These are phyloP conservation scores for Cladobotryum protrusum DNA, from an alignment of 2,329 filamentous ascomycete species.

Conservation along the genomic window DNA sequence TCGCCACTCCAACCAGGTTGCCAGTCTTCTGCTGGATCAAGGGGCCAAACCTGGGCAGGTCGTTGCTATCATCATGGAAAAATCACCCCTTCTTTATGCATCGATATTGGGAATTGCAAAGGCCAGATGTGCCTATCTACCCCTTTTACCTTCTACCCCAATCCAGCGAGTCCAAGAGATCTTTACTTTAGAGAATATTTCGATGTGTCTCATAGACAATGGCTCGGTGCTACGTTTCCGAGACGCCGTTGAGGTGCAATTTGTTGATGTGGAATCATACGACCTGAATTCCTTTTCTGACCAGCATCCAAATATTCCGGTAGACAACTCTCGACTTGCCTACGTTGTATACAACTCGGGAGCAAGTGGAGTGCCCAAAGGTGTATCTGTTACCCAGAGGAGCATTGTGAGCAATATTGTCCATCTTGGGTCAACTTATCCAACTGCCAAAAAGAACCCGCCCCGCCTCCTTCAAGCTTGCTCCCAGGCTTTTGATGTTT, in stretches of 20 bases:
- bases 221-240: constrained; percentile 15
- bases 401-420: constrained; percentile 74
- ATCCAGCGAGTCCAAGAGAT: constrained; percentile 54
- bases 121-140: constrained; percentile 71
- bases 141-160: constrained; percentile 68
- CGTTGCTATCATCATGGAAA: constrained; percentile 72
- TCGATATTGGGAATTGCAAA: constrained; percentile 71
- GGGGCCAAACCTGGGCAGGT: constrained; percentile 48
- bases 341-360: constrained; percentile 83
- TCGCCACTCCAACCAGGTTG: constrained; percentile 55
- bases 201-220: constrained; percentile 37
- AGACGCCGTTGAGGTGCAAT: constrained; percentile 12
- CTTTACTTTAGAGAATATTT: constrained; percentile 51
- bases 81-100: constrained; percentile 65
- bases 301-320: constrained; percentile 31
- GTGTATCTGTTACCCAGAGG: constrained; percentile 68
- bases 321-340: constrained; percentile 49
- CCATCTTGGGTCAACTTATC: constrained; percentile 60
- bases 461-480: constrained; percentile 73
- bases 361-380: constrained; percentile 74
- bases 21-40: constrained; percentile 41
- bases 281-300: constrained; percentile 23
- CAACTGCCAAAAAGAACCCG: constrained; percentile 31
- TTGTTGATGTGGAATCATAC: constrained; percentile 29
- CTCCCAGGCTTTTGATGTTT: constrained; percentile 81